Evolutionary conservation across 1,284 basidiomycete genomes (phyloP).

Genomic region (Rhodotorula sp.): DNA sequence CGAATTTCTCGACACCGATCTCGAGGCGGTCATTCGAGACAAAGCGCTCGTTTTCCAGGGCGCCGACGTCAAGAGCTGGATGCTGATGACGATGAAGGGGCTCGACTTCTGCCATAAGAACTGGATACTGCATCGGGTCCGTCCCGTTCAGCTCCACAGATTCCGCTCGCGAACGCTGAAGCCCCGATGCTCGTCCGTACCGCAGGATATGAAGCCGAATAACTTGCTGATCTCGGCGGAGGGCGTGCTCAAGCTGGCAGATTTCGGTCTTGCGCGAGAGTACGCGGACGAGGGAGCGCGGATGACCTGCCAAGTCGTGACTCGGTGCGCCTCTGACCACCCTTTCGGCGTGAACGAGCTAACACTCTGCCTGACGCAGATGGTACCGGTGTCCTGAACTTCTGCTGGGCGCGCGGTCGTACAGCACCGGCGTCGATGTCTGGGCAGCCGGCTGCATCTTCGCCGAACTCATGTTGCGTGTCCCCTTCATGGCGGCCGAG

Average conservation of each 20-base stretch:
- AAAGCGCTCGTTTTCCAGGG: slow-evolving; percentile 84
- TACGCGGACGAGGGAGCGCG: slow-evolving; percentile 87
- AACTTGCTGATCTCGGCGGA: slow-evolving; percentile 90
- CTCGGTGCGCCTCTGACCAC: slow-evolving; percentile 60
- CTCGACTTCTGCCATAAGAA: slow-evolving; percentile 96
- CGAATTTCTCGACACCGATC: slow-evolving; percentile 95
- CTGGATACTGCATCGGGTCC: slow-evolving; percentile 86
- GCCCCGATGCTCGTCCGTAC: neutral
- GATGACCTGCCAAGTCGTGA: slow-evolving; percentile 99
- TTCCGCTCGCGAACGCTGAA: neutral
- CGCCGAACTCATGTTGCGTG: slow-evolving; percentile 91
- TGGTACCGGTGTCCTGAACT: slow-evolving; percentile 98
- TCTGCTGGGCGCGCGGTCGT: slow-evolving; percentile 81
- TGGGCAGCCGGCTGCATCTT: slow-evolving; percentile 97
- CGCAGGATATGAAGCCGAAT: slow-evolving; percentile 95
- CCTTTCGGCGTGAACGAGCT: too few species aligned
- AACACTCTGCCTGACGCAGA: slow-evolving; percentile 52
- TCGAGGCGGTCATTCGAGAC: slow-evolving; percentile 96
- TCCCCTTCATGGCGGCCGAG: slow-evolving; percentile 87
- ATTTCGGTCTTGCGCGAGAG: slow-evolving; percentile 97
- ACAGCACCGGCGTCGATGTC: slow-evolving; percentile 82
- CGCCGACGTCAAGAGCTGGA: slow-evolving; percentile 98
- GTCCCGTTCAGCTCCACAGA: neutral
- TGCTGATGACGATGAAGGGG: slow-evolving; percentile 95
- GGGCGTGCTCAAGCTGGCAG: slow-evolving; percentile 93